Conservation (phyloP, 352 stramenopile genomes). For the Phytophthora ohioensis region DNA sequence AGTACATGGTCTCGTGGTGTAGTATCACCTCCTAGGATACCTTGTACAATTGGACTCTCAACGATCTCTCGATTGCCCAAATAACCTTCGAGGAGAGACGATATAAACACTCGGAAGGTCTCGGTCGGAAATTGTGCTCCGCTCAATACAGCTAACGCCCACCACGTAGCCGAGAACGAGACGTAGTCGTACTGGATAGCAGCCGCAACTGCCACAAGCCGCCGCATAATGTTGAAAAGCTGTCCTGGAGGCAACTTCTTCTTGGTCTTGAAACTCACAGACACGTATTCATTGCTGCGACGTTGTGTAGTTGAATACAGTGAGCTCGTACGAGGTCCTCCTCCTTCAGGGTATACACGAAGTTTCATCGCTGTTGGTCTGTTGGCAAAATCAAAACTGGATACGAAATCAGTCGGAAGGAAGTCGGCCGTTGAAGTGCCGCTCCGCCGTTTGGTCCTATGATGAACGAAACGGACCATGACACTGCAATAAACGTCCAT, state of each 20-base stretch:
- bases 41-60: constrained; percentile 19
- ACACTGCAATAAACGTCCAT: too few relatives aligned
- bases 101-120: neutral
- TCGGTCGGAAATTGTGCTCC: neutral
- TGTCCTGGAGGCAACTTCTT: neutral
- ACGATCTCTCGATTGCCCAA: neutral
- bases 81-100: neutral
- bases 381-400: too few relatives aligned
- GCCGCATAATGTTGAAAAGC: neutral
- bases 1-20: constrained; percentile 27
- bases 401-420: too few relatives aligned
- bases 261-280: neutral
- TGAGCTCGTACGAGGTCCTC: too few relatives aligned
- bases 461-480: too few relatives aligned
- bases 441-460: too few relatives aligned
- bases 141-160: neutral
- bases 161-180: neutral
- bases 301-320: too few relatives aligned
- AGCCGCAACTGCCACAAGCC: neutral
- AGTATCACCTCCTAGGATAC: constrained; percentile 28
- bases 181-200: neutral
- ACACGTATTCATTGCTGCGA: neutral
- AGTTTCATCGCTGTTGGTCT: too few relatives aligned
- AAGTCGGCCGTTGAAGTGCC: too few relatives aligned
- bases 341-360: too few relatives aligned